These are phyloP conservation scores for Penicillium sp. DNA, from an alignment of 2,329 filamentous ascomycete genomes.

Conservation along the genomic window DNA sequence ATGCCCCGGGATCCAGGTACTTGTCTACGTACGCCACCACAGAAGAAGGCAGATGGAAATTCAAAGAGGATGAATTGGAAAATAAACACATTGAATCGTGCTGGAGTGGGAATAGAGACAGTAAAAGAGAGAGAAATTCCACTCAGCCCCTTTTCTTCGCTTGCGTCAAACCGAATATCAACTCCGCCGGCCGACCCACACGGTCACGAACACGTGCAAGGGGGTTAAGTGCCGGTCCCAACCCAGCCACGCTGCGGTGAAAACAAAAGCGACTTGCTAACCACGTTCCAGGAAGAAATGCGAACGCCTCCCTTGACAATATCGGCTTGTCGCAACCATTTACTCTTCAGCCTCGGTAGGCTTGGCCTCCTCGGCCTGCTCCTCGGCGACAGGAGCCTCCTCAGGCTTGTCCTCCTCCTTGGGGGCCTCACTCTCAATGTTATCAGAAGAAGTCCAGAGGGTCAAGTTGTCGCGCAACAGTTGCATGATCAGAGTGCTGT, in stretches of 20 bases:
- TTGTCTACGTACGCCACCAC: neutral
- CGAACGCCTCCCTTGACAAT: constrained; percentile 34
- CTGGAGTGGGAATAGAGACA: constrained; percentile 43
- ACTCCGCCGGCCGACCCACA: constrained; percentile 44
- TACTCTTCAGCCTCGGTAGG: constrained; percentile 31
- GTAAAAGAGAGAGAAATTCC: constrained; percentile 45
- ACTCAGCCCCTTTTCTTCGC: constrained; percentile 41
- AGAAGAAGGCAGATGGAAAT: constrained; percentile 7
- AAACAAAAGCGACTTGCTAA: constrained; percentile 37
- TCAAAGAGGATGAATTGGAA: constrained; percentile 25
- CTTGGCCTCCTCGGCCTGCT: constrained; percentile 42
- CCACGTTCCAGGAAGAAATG: constrained; percentile 35
- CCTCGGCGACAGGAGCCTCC: constrained; percentile 49
- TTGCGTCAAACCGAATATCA: constrained; percentile 42
- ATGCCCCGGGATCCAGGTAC: neutral
- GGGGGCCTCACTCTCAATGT: constrained; percentile 66
- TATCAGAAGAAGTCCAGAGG: constrained; percentile 95
- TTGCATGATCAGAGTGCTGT: constrained; percentile 99
- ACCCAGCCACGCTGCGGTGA: constrained; percentile 36
- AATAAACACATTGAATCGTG: constrained; percentile 41
- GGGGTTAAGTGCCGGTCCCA: constrained; percentile 35
- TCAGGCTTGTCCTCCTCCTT: constrained; percentile 67
- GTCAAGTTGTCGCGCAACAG: constrained; percentile 97
- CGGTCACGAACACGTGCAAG: constrained; percentile 37
- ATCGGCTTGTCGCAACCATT: constrained; percentile 22